Conservation (phyloP, 225 moss, liverwort and hornwort species). For the Lunularia cruciata region DNA sequence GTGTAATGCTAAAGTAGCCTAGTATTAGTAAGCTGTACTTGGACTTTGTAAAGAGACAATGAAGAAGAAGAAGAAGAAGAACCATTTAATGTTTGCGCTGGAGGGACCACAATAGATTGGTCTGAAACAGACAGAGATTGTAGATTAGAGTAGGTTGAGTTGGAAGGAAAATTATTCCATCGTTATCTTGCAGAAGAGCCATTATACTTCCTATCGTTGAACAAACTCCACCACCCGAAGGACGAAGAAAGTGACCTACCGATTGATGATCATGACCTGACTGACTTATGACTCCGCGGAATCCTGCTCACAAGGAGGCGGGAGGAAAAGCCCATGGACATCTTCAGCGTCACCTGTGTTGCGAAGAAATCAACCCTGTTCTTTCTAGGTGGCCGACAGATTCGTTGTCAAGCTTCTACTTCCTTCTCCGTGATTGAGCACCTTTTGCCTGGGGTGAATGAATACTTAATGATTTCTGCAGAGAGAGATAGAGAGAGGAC, state of each 20-base stretch:
- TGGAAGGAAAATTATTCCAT: neutral
- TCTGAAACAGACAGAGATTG: slow-evolving; percentile 9
- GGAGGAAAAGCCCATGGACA: neutral
- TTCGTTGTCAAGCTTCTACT: neutral
- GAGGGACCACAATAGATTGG: slow-evolving; percentile 8
- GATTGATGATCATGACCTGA: too few species aligned
- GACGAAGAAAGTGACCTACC: neutral
- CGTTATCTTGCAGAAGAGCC: neutral
- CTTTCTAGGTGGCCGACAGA: slow-evolving; percentile 3
- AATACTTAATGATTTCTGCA: slow-evolving; percentile 1
- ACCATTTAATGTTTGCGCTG: neutral
- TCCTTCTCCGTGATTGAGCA: neutral
- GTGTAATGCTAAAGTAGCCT: slow-evolving; percentile 5
- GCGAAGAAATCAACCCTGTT: neutral
- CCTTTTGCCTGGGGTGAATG: neutral
- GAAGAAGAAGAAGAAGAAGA: neutral
- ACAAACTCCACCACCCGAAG: slow-evolving; percentile 1
- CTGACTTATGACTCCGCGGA: neutral
- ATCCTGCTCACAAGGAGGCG: neutral
- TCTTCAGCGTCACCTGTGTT: neutral
- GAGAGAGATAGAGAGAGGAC: neutral
- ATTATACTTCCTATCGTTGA: slow-evolving; percentile 1
- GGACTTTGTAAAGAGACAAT: slow-evolving; percentile 19
- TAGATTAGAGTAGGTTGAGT: neutral
- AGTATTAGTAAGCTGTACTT: slow-evolving; percentile 5